Evolutionary conservation across 208 protist genomes (phyloP).

Genomic region (Trypanosoma theileri): DNA sequence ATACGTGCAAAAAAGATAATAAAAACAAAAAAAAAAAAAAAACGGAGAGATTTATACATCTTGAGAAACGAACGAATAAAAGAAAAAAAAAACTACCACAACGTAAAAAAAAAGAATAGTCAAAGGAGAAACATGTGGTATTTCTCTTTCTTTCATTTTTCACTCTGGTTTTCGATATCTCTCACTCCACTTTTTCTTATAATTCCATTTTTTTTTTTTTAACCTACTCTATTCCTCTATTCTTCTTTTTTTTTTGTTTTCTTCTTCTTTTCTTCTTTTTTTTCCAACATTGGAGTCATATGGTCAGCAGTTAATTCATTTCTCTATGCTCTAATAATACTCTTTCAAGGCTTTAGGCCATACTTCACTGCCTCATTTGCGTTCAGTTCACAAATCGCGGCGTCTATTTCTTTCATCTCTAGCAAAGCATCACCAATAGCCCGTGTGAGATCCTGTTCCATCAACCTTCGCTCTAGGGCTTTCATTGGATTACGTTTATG

Average conservation of each 20-base stretch:
- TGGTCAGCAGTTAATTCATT: neutral
- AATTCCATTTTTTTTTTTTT: neutral
- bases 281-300: no score
- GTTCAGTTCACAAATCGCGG: conserved; percentile 31
- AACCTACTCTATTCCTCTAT: neutral
- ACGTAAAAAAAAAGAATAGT: conserved; percentile 4
- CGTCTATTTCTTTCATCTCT: conserved; percentile 80
- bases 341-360: neutral
- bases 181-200: no score
- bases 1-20: neutral
- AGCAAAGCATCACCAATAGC: conserved; percentile 45
- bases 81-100: neutral
- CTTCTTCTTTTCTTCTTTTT: neutral
- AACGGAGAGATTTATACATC: no score
- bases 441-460: conserved; percentile 50
- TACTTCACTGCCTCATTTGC: conserved; percentile 5
- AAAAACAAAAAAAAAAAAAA: neutral
- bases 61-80: no score
- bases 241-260: neutral
- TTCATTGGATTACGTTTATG: conserved; percentile 15
- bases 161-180: no score
- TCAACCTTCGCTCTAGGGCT: conserved; percentile 43
- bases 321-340: neutral
- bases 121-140: conserved; percentile 17
- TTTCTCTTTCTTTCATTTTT: neutral